Base-by-base conservation (phyloP, 73 alveolate species). In the Paramecium primaurelia region DNA sequence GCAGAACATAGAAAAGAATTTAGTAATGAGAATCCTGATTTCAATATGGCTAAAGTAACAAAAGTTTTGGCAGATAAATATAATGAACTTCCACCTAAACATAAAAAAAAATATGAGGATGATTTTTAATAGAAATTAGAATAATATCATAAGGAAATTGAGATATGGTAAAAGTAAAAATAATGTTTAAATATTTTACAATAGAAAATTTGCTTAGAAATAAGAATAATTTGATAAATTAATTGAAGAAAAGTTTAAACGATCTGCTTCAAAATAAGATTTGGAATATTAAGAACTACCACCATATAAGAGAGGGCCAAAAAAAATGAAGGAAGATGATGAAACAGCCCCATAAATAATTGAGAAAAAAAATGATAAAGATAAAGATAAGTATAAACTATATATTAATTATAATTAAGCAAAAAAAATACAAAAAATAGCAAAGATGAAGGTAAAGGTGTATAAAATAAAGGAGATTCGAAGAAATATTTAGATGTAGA, bases 61-160 rank as follows among this genome's bases (percentile, higher is more conserved):
- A 73, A 36, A 38, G 9, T 2, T 36, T 73, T 73, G 36, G 87
- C 87, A 12, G 87, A 73, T 14, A 37, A 73, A 36, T 73, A 73
- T 73, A 20, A 10, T 16, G 32, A 9, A 36, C 59, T 73, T 34
- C 5, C 87, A 37, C 8, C 12, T 12, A 73, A 73, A 9, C 68
- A 73, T 58, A 73, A 40, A 44, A 73, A 71, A 44, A 73, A n/a
- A 37, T 73, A 73, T 73, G 87, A 73, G n/a, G 87, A 73, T 10
- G 47, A 73, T 37, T 38, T 30, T 73, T 12, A 73, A 22, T 9
- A 73, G 18, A 36, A 11, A 8, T 73, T 36, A 6, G 34, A 73
- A 22, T 37, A 73, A 38, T 73, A 73, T 18, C 12, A 22, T 7
- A 40, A 73, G 22, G 87, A 73, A 5, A 12, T 36, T 3, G 87